phyloP scores from a whole-genome alignment of 306 rosid genomes.

The Vigna nakashimae region DNA sequence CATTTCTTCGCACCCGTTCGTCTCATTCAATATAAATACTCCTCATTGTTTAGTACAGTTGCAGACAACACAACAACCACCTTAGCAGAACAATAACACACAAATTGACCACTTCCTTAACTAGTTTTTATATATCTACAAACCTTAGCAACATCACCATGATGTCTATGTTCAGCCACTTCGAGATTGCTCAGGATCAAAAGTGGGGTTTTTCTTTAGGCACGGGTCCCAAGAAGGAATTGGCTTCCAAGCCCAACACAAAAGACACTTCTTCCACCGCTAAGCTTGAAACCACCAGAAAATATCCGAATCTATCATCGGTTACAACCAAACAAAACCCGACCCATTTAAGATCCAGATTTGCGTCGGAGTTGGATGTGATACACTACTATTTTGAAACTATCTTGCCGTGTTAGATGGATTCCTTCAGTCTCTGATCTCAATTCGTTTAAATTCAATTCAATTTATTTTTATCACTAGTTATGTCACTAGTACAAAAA shows the following conservation, averaged over 20 bases:
- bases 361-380: conserved; percentile 73
- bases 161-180: conserved; percentile 65
- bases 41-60: fast-evolving
- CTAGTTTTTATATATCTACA: neutral
- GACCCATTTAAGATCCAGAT: conserved; percentile 50
- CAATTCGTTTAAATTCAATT: neutral
- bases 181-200: conserved; percentile 48
- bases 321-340: conserved; percentile 7
- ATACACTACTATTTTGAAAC: conserved; percentile 73
- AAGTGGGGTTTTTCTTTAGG: conserved; percentile 27
- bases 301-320: neutral
- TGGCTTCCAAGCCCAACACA: neutral
- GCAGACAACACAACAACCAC: neutral
- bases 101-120: neutral
- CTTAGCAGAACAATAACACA: neutral
- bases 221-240: neutral
- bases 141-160: conserved; percentile 15
- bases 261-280: conserved; percentile 35
- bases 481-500: too few relatives aligned
- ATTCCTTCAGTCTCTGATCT: neutral
- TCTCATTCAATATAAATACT: conserved; percentile 28
- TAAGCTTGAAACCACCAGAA: conserved; percentile 24
- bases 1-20: neutral
- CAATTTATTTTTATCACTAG: conserved; percentile 28
- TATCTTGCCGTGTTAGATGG: conserved; percentile 49